These are phyloP conservation scores for Termitomyces heimii DNA, from an alignment of 768 basidiomycete species.

Conservation along the genomic window DNA sequence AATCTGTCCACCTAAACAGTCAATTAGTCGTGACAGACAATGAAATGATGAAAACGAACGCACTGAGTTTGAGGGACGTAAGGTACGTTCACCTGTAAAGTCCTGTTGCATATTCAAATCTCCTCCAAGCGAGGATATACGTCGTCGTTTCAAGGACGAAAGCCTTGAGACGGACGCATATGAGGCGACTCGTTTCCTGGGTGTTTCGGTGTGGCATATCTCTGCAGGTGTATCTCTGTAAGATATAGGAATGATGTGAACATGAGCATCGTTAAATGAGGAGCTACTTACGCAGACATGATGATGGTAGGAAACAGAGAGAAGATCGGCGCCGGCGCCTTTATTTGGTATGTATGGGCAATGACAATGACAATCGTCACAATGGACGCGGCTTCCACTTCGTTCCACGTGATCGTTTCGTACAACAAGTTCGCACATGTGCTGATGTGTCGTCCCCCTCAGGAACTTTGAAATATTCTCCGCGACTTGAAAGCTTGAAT, in stretches of 20 bases:
- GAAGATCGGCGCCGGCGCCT: not conserved
- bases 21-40: not conserved
- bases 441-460: no score
- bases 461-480: no score
- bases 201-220: constrained; percentile 13
- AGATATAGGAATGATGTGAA: not conserved
- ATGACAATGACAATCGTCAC: constrained; percentile 1
- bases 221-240: not conserved
- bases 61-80: constrained; percentile 12
- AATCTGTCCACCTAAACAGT: constrained; percentile 52
- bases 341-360: not conserved
- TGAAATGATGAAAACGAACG: not conserved
- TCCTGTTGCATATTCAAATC: constrained; percentile 29
- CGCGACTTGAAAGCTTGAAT: no score
- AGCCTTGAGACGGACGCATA: constrained; percentile 31
- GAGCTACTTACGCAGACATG: constrained; percentile 1
- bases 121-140: constrained; percentile 32
- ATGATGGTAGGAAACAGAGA: not conserved
- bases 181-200: constrained; percentile 29
- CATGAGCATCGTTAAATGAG: not conserved
- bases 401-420: not conserved
- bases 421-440: no score
- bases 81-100: constrained; percentile 1
- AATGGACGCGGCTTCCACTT: not conserved
- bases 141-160: constrained; percentile 35